phyloP scores from a whole-genome alignment of 2,329 filamentous ascomycete species.

The Nothomitra cinnamomea region DNA sequence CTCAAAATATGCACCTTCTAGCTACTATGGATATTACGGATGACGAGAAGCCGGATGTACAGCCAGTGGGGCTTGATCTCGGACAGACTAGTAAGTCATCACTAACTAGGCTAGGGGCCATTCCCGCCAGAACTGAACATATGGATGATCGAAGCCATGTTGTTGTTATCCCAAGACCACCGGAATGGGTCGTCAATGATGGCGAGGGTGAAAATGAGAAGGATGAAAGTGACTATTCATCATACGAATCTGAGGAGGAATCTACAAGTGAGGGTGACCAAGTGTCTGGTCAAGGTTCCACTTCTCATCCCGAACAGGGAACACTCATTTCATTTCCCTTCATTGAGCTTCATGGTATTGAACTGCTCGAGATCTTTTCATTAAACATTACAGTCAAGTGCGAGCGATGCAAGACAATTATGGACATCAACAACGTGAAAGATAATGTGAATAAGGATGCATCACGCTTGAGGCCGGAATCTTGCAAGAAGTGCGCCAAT shows the following conservation, averaged over 20 bases:
- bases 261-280: conserved; percentile 22
- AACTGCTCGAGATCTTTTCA: conserved; percentile 41
- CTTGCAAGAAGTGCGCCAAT: conserved; percentile 38
- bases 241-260: conserved; percentile 27
- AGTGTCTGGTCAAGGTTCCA: conserved; percentile 12
- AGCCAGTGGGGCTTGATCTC: background rate
- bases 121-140: background rate
- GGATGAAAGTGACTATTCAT: conserved; percentile 22
- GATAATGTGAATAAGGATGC: conserved; percentile 29
- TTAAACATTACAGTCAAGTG: conserved; percentile 40
- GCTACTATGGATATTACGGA: conserved; percentile 26
- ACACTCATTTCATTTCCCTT: conserved; percentile 66
- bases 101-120: background rate
- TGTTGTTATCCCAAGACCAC: conserved; percentile 55
- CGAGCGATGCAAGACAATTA: conserved; percentile 56
- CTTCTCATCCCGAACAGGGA: conserved; percentile 37
- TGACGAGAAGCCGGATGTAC: background rate
- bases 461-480: conserved; percentile 26
- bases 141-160: conserved; percentile 44
- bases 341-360: conserved; percentile 60
- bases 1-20: conserved; percentile 51
- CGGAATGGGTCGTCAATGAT: conserved; percentile 46
- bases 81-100: background rate
- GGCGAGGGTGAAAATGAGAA: conserved; percentile 15
- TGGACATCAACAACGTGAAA: conserved; percentile 51